Evolutionary conservation across 176 grass and related monocot species (phyloP), one percentile per base, ranked within the genome.

Genomic region (Typha latifolia): DNA sequence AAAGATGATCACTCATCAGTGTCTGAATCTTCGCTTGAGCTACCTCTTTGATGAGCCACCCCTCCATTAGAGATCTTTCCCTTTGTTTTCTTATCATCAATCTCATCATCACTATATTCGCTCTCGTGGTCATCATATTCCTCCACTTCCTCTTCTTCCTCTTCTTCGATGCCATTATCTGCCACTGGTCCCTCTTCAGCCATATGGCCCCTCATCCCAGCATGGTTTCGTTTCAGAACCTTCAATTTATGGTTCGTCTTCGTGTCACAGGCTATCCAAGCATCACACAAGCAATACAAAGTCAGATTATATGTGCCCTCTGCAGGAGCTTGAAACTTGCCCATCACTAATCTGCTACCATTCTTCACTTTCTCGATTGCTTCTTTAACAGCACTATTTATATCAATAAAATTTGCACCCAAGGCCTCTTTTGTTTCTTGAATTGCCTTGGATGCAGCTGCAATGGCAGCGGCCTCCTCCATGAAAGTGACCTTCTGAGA

Each of bases 401-500:
- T 90, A 48, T 90, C 86, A 68, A 85, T 90, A 1, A 75, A 70
- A 19, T 55, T 81, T 57, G 78, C 83, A 69, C 89, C 94, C 20
- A 93, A 65, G 47, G 85, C 81, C 67, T 99, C 89, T 47, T 90
- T 88, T 49, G 89, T 99, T 55, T 99, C 89, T 68, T 90, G 88
- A 75, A 99, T 90, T 18, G 86, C 81, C 72, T 99, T 93, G 4
- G 94, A 99, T 78, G 94, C 94, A 43, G 78, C 94, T 0, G 86
- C 53, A 67, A 99, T 93, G 8, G 89, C 86, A 5, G 86, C 82
- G 18, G 70, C 32, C 79, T 90, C 94, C 48, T 90, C 94, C 83
- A 93, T 87, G 74, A 99, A 99, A 49, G 83, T 93, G 63, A 99
- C 86, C 74, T 93, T 99, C 49, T 99, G 89, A 43, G 86, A 93